Percentiles rank a stretch among this genome's conserved stretches.
phyloP scores from a whole-genome alignment of 2,329 filamentous ascomycete species.

The Dryadomyces quercivorus region DNA sequence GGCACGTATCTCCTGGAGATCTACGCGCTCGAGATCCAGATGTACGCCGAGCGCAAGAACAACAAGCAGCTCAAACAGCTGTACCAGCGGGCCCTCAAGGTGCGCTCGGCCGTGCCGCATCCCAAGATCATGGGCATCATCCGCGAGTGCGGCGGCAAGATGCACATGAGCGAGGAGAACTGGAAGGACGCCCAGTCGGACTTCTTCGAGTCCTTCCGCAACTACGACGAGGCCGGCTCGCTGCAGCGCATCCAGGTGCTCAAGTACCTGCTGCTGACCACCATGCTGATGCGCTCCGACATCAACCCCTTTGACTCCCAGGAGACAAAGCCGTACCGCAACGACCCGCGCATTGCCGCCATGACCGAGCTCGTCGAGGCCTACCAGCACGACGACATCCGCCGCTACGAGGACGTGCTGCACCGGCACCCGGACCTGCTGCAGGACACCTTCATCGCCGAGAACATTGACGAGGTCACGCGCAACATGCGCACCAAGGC shows the following conservation, averaged over 20 bases:
- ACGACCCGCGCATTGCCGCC: conserved; percentile 83
- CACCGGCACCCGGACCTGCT: conserved; percentile 81
- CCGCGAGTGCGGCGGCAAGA: conserved; percentile 95
- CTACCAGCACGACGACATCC: conserved; percentile 91
- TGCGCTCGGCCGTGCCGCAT: conserved; percentile 93
- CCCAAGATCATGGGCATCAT: conserved; percentile 99
- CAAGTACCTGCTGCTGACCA: conserved; percentile 91
- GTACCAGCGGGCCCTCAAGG: conserved; percentile 82
- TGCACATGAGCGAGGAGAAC: conserved; percentile 99
- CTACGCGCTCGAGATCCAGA: conserved; percentile 95
- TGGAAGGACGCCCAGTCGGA: conserved; percentile 96
- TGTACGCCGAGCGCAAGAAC: conserved; percentile 94
- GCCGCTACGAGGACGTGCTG: conserved; percentile 78
- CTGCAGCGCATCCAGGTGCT: conserved; percentile 93
- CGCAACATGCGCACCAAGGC: conserved; percentile 97
- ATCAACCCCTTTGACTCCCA: conserved; percentile 99
- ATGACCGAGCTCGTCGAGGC: conserved; percentile 97
- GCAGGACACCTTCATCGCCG: conserved; percentile 87
- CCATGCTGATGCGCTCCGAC: conserved; percentile 96
- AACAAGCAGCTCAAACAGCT: conserved; percentile 92
- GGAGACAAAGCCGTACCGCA: conserved; percentile 96
- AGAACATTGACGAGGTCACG: conserved; percentile 98
- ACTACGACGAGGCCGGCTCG: conserved; percentile 96
- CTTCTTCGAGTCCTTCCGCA: conserved; percentile 97
- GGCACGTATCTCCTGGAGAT: conserved; percentile 93